Evolutionary conservation across 352 stramenopile species (phyloP), one percentile per base, ranked within the genome.

Genomic region (Phytophthora multivora): DNA sequence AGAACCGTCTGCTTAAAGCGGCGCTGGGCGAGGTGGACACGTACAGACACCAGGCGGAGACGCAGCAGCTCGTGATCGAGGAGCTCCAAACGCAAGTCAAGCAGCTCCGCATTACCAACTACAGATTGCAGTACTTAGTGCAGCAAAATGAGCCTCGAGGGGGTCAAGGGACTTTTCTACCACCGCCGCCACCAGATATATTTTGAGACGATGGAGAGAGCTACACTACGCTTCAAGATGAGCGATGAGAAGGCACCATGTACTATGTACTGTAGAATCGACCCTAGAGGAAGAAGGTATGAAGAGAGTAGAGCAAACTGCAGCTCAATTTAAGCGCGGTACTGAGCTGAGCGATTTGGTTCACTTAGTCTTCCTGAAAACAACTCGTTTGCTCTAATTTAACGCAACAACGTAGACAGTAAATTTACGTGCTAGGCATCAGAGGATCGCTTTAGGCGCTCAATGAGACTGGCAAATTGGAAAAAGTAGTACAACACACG

Each of bases 41-140:
- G 61, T 77, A 79, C 49, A 39, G 69, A 21, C 70, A 70, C 33
- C 74, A 90, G 49, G 41, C 78, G 9, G 63, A 77, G 33, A 77
- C 86, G 52, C 83, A 91, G 63, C 65, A 90, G 56, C 51, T 86
- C 40, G 74, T 86, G 61, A 89, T 92, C 33, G 70, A 90, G 5
- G 69, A 86, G 26, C 69, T 92, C 7, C 79, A 88, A 65, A 58
- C 66, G n/a, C 75, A 92, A 61, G 80, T 90, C 25, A 87, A 86
- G 62, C 78, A 89, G 56, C 62, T 92, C 13, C 78, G 81, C 1
- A 43, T 86, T 15, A 83, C 73, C 21, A 92, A 92, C 66, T 88
- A 88, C 51, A 63, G 80, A 18, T 63, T 92, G 43, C 83, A 91
- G 61, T 89, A 81, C 49, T 72, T 92, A 46, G 71, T 89, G 28